phyloP scores from a whole-genome alignment of 495 filamentous ascomycete genomes.

The Xeromyces bisporus region DNA sequence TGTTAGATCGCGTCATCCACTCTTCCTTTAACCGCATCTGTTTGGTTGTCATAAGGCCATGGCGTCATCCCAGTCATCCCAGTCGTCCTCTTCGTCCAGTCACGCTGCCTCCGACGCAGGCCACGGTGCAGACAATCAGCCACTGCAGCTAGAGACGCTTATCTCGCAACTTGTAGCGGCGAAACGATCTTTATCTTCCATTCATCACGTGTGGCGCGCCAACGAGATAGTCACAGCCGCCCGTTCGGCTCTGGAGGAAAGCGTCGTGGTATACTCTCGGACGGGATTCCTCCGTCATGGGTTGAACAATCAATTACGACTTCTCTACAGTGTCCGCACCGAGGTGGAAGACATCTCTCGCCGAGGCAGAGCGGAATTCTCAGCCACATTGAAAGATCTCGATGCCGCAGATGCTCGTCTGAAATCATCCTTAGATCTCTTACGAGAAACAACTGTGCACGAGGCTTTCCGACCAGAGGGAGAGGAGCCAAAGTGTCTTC shows the following conservation, averaged over 20 bases:
- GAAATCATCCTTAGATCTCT: constrained; percentile 47
- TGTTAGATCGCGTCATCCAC: constrained; percentile 3
- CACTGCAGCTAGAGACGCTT: constrained; percentile 46
- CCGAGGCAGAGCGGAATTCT: constrained; percentile 39
- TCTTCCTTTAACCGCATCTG: background rate
- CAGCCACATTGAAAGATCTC: constrained; percentile 46
- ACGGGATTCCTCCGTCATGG: constrained; percentile 58
- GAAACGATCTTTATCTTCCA: constrained; percentile 80
- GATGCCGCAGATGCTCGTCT: constrained; percentile 61
- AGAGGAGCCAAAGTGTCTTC: constrained; percentile 51
- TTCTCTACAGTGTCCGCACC: constrained; percentile 52
- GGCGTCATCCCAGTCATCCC: constrained; percentile 19
- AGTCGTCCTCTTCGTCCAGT: constrained; percentile 7
- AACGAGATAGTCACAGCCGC: constrained; percentile 71
- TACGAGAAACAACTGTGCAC: constrained; percentile 60
- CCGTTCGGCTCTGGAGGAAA: constrained; percentile 60
- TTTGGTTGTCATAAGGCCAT: constrained; percentile 6
- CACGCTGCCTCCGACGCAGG: constrained; percentile 3
- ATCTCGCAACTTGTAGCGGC: constrained; percentile 71
- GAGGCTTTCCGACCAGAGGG: constrained; percentile 50
- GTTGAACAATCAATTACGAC: constrained; percentile 52
- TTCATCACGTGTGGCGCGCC: constrained; percentile 68
- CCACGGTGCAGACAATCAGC: constrained; percentile 7
- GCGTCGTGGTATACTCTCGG: constrained; percentile 58
- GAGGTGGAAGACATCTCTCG: constrained; percentile 36